Percentiles rank a stretch among this genome's conserved stretches.
Conservation (phyloP, 179 eudicot genomes). For the Heliamphora pulchella region DNA sequence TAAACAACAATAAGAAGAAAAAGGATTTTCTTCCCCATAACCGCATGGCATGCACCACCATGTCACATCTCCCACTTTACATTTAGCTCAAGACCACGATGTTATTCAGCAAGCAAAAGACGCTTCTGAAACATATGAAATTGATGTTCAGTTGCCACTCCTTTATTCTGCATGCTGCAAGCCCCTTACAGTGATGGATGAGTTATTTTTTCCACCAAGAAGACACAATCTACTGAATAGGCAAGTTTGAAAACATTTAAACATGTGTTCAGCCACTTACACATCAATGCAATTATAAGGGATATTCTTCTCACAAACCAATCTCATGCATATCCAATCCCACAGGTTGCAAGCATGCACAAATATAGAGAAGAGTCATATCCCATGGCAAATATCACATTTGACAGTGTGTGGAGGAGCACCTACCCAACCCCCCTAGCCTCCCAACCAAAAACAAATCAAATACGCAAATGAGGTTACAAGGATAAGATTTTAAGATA, state of each 20-base stretch:
- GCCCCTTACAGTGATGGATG: too few species aligned
- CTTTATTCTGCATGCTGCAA: too few species aligned
- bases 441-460: background rate
- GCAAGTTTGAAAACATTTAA: background rate
- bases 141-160: background rate
- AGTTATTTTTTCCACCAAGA: too few species aligned
- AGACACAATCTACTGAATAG: too few species aligned
- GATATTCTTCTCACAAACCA: background rate
- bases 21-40: background rate
- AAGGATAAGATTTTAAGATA: too few species aligned
- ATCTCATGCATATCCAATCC: background rate
- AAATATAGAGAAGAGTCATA: too few species aligned
- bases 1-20: background rate
- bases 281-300: background rate
- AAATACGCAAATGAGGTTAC: background rate
- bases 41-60: background rate
- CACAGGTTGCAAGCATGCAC: too few species aligned
- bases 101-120: background rate
- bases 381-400: too few species aligned
- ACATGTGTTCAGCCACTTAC: background rate
- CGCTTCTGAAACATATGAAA: background rate
- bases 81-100: background rate
- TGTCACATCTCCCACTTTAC: background rate
- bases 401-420: too few species aligned
- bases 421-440: background rate